A percentile compares a stretch with the other conserved stretches of the same genome.
These are phyloP conservation scores for Penstemon barbatus DNA, from an alignment of 257 asterid species.

Conservation along the genomic window DNA sequence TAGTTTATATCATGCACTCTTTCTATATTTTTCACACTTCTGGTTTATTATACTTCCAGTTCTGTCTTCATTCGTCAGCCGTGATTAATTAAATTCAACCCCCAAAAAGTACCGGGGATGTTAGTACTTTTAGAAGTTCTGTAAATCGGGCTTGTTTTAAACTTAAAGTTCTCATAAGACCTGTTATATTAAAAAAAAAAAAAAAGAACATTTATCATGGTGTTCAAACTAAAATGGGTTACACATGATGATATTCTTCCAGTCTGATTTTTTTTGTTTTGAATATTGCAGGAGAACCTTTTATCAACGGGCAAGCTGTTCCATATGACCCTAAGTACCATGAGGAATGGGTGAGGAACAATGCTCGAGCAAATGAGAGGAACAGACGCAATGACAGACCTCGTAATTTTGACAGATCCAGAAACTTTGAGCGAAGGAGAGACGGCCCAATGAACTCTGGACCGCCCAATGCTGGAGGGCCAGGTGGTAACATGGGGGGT, in stretches of 20 bases:
- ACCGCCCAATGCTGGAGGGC: conserved; percentile 28
- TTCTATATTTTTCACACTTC: too few species aligned
- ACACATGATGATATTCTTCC: background rate
- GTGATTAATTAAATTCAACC: too few species aligned
- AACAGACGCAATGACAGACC: conserved; percentile 84
- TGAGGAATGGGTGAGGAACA: conserved; percentile 95
- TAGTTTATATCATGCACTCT: too few species aligned
- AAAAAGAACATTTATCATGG: too few species aligned
- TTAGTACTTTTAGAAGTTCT: too few species aligned
- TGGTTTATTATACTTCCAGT: too few species aligned
- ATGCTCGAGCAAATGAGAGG: conserved; percentile 77
- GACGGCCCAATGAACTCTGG: conserved; percentile 8
- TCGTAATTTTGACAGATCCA: conserved; percentile 66
- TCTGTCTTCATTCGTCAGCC: too few species aligned
- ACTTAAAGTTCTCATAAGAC: too few species aligned
- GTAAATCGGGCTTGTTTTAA: too few species aligned
- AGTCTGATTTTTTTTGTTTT: conserved; percentile 1
- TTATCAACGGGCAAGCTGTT: conserved; percentile 89
- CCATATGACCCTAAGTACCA: conserved; percentile 94
- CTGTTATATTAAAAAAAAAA: too few species aligned
- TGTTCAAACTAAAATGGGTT: background rate
- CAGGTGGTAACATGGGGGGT: conserved; percentile 21
- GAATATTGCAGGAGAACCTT: conserved; percentile 79
- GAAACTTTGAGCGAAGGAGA: conserved; percentile 65
- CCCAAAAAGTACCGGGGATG: too few species aligned